These are phyloP conservation scores for Eucalyptus tenuipes DNA, from an alignment of 345 rosid species.

Conservation along the genomic window DNA sequence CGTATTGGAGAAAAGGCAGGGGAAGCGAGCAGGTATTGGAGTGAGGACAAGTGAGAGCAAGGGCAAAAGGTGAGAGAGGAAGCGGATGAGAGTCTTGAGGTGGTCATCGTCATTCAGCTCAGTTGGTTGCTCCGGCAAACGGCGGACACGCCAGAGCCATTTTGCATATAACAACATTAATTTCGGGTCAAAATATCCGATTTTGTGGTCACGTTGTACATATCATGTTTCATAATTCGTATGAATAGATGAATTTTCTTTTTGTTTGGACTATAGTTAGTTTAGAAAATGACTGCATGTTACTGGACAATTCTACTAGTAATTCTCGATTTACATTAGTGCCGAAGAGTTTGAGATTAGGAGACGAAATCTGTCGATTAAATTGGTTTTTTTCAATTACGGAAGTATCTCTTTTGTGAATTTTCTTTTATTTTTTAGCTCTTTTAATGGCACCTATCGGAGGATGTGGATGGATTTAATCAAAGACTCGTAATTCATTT, in stretches of 20 bases:
- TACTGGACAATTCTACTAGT: background rate
- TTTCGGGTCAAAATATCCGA: background rate
- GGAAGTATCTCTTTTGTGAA: background rate
- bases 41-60: background rate
- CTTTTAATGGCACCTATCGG: background rate
- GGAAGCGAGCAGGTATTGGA: background rate
- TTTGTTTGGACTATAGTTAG: background rate
- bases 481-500: background rate
- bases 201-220: background rate
- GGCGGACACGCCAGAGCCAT: too few relatives aligned
- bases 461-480: background rate
- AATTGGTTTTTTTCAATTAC: background rate
- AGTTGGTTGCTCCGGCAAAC: background rate
- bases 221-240: background rate
- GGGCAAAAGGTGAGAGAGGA: background rate
- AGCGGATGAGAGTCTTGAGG: conserved; percentile 9
- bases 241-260: background rate
- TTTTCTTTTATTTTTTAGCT: too few relatives aligned
- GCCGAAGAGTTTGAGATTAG: background rate
- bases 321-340: background rate
- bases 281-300: too few relatives aligned
- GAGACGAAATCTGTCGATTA: rapidly evolving
- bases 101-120: background rate
- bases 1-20: background rate
- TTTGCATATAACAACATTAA: background rate